Base-by-base conservation (phyloP, 768 basidiomycete genomes). In the Clitopilus hobsonii region DNA sequence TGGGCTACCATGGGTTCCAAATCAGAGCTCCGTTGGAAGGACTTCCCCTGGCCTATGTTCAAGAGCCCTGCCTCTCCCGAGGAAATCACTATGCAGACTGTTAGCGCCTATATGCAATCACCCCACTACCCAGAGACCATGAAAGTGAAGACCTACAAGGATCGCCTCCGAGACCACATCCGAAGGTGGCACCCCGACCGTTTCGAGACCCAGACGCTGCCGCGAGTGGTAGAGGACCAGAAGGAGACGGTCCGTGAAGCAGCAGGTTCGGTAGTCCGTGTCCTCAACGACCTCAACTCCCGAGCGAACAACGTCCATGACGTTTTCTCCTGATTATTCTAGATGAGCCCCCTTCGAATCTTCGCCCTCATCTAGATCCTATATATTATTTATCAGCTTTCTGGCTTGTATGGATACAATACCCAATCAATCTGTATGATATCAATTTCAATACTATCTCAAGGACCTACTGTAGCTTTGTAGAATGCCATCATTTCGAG, bases 141-240 rank as follows among this genome's bases (percentile, higher is more conserved):
- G 25, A 79, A 75, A 62, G 60, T 74, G 50, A 82, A 78, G 67
- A 71, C 72, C 48, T 61, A 74, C 50, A 88, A 87, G 70, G 89
- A 91, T 61, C 82, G 88, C 13, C 76, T 90, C 59, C 88, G 84
- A 72, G 89, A 91, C 57, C 82, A 84, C 53, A 77, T 92, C 61
- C 79, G 81, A 67, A 72, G 78, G 59, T 92, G 89, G 89, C 89
- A 92, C 68, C 89, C 90, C 3, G 90, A 92, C 69, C 82, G 87
- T 28, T 91, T 92, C 63, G 86, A 91, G 60, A 83, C 82, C 29
- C 84, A 86, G 66, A 70, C 81, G 52, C 66, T 91, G 63, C 71
- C 77, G 10, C 84, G 84, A 68, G 87, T 91, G 49, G 69, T 72
- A 49, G 83, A 85, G 57, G 74, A 66, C 29, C 87, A 91, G 57